Evolutionary conservation across 768 basidiomycete species (phyloP).

Genomic region (Cystofilobasidium capitatum): DNA sequence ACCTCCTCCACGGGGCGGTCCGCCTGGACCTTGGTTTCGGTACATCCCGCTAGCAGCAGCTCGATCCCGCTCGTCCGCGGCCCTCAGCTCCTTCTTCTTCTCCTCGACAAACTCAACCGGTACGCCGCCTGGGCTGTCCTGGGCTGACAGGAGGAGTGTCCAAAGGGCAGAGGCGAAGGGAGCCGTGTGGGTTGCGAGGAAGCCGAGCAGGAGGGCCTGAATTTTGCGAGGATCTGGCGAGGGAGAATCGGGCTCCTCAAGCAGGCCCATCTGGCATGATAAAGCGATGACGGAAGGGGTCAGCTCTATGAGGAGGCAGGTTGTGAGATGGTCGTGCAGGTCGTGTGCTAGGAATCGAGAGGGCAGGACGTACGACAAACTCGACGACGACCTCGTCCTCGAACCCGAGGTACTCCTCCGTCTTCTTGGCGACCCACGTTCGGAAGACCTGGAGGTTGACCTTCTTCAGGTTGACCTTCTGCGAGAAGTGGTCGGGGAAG

Average conservation of each 20-base stretch:
- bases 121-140: constrained; percentile 75
- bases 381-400: constrained; percentile 97
- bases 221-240: constrained; percentile 87
- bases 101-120: constrained; percentile 81
- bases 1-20: neutral
- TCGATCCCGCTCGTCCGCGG: constrained; percentile 39
- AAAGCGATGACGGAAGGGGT: neutral
- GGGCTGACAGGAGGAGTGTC: constrained; percentile 86
- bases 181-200: constrained; percentile 76
- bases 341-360: neutral
- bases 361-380: constrained; percentile 49
- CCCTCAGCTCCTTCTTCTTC: constrained; percentile 85
- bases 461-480: constrained; percentile 94
- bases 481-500: constrained; percentile 79
- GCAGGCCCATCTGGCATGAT: constrained; percentile 54
- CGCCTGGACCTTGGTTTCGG: constrained; percentile 8
- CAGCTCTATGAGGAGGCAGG: neutral
- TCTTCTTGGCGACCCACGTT: constrained; percentile 91
- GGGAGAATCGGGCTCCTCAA: constrained; percentile 70
- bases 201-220: constrained; percentile 89
- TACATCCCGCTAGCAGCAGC: constrained; percentile 44
- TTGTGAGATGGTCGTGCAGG: neutral
- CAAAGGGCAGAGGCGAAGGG: constrained; percentile 81
- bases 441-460: constrained; percentile 84
- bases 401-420: constrained; percentile 78